phyloP scores from a whole-genome alignment of 2,329 filamentous ascomycete species.

The Colletotrichum eremochloae region DNA sequence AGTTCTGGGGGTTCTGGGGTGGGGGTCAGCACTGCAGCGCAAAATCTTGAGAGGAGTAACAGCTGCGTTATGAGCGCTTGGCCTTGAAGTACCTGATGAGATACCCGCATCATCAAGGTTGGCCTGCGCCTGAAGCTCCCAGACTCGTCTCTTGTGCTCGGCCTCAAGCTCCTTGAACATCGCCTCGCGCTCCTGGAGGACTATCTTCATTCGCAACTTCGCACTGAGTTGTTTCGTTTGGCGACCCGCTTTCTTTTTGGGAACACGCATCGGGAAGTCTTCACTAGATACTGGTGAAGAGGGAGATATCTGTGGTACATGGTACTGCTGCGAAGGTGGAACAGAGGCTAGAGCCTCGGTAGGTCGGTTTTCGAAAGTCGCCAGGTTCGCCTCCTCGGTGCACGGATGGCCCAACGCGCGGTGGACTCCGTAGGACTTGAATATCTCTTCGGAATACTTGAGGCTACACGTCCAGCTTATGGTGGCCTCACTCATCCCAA shows the following conservation, averaged over 20 bases:
- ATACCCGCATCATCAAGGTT: neutral
- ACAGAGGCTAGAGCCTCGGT: no score
- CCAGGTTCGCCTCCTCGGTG: no score
- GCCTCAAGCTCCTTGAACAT: neutral
- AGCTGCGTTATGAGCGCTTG: neutral
- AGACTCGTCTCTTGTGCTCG: neutral
- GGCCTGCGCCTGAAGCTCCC: neutral
- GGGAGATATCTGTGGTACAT: neutral
- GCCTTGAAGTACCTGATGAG: neutral
- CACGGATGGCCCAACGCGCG: neutral
- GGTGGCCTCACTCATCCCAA: neutral
- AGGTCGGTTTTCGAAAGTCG: neutral
- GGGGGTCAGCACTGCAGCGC: no score
- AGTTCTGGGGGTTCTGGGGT: no score
- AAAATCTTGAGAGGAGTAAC: no score
- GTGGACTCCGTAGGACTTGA: neutral
- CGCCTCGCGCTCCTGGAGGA: neutral
- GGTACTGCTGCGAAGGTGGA: neutral
- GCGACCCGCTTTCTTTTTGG: neutral
- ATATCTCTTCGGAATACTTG: neutral
- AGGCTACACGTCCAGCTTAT: neutral
- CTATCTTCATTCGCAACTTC: neutral
- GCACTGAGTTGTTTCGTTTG: neutral
- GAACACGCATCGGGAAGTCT: neutral
- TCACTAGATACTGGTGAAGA: neutral